Evolutionary conservation across 371 early-diverging fungal species (phyloP).

Genomic region (Rhizopus arrhizus): DNA sequence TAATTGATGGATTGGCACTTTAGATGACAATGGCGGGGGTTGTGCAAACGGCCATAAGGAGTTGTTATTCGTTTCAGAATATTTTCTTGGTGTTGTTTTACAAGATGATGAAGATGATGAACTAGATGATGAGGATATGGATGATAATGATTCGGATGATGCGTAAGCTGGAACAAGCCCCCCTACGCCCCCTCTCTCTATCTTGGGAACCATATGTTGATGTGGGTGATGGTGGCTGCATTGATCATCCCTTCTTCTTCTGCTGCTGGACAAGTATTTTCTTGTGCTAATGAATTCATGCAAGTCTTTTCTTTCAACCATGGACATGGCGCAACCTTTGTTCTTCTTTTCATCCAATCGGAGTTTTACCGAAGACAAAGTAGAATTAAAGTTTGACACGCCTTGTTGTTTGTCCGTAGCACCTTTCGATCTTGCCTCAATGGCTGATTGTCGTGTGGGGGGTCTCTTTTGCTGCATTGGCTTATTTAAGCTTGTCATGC

Average conservation of each 20-base stretch:
- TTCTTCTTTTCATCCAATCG: constrained; percentile 18
- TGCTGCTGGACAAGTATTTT: constrained; percentile 1
- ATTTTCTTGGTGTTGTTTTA: background rate
- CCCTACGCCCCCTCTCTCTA: background rate
- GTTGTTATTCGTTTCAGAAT: constrained; percentile 5
- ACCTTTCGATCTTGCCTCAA: background rate
- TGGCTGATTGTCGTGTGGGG: background rate
- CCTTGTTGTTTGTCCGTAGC: background rate
- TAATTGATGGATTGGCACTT: background rate
- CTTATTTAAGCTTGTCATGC: background rate
- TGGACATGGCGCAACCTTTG: background rate
- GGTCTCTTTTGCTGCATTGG: background rate
- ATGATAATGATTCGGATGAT: background rate
- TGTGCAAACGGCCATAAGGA: background rate
- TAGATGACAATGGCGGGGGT: background rate
- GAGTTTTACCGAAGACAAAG: constrained; percentile 8
- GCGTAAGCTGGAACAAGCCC: background rate
- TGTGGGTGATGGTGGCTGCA: background rate
- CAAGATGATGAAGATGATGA: background rate
- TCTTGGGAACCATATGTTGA: background rate
- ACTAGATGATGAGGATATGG: background rate
- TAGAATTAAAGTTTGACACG: background rate
- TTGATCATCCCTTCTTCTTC: constrained; percentile 1
- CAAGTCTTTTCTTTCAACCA: too few relatives aligned
- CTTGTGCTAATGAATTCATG: too few relatives aligned